These are phyloP conservation scores for Brassica nigra DNA, from an alignment of 345 rosid species.

Conservation along the genomic window DNA sequence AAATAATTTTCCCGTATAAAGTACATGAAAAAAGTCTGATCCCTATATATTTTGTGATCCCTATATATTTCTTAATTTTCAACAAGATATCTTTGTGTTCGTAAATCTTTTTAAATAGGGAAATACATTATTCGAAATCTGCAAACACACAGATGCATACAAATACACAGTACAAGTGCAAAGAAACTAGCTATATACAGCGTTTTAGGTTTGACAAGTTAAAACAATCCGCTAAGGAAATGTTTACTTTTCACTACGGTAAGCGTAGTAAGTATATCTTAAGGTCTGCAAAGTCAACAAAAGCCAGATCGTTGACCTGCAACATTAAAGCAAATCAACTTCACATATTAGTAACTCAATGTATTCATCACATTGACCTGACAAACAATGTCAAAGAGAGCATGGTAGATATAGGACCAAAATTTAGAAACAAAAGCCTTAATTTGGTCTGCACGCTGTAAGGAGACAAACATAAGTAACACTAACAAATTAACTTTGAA, in stretches of 20 bases:
- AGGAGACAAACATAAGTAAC: not conserved
- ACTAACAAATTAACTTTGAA: not conserved
- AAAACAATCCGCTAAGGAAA: not conserved
- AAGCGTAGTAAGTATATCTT: conserved; percentile 30
- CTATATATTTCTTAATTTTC: not conserved
- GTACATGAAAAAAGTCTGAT: not conserved
- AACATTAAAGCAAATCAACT: conserved; percentile 23
- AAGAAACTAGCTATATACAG: not conserved
- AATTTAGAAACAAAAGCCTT: not conserved
- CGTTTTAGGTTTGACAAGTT: not conserved
- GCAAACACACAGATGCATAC: not conserved
- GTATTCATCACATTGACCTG: not conserved
- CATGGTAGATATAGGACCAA: not conserved
- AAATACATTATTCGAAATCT: not conserved
- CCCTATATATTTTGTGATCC: not conserved
- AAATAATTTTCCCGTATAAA: not conserved
- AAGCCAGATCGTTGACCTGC: conserved; percentile 26
- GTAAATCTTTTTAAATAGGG: not conserved
- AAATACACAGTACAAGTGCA: not conserved
- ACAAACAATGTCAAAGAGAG: not conserved
- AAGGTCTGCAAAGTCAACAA: conserved; percentile 28
- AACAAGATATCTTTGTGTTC: not conserved
- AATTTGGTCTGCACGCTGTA: not conserved
- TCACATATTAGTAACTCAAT: conserved; percentile 3
- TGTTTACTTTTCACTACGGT: conserved; percentile 21